Evolutionary conservation across 768 basidiomycete species (phyloP), one percentile per base, ranked within the genome.

Genomic region (Podaxis mareebaensis): DNA sequence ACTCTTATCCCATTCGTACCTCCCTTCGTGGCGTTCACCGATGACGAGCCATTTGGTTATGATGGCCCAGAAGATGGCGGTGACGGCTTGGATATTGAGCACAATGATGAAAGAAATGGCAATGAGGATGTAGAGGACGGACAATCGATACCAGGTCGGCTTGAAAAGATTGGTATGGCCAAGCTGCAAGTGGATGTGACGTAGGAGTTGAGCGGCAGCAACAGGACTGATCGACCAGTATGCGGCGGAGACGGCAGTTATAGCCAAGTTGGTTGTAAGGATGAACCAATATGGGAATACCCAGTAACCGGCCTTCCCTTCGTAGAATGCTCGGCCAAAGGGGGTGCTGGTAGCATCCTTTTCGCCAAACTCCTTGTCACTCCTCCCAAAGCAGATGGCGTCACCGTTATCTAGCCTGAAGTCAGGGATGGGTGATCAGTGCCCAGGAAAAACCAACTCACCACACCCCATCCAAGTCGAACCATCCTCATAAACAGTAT

Each of bases 391-490:
- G 64, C 77, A 76, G 17, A 79, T 71, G 0, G 80, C 79, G 56
- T 78, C 76, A 17, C 79, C 80, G 39, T 72, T 71, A n/a, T 79
- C 77, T 77, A 55, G 0, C 33, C 42, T 52, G 44, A 15, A 8
- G 15, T 59, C 20, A 30, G 40, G 2, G n/a, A 40, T 20, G 11
- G 26, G 22, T 15, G 46, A 12, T 24, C 28, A 10, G 56, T 17
- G 3, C 30, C 8, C 10, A 6, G 20, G 15, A 26, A 20, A 28
- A 36, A 39, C 40, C 13, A n/a, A 66, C 73, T 38, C 62, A 79
- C 79, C 79, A 66, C 76, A 77, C 17, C 81, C 81, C 64, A 83
- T 77, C 81, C 80, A 83, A 2, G 76, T 78, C 7, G 80, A 79
- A 10, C 79, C 78, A 61, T 79, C 78, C 42, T 71, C 74, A 60